Percentiles rank a stretch among this genome's conserved stretches.
Conservation (phyloP, 2,329 filamentous ascomycete species). For the Sclerotinia borealis region DNA sequence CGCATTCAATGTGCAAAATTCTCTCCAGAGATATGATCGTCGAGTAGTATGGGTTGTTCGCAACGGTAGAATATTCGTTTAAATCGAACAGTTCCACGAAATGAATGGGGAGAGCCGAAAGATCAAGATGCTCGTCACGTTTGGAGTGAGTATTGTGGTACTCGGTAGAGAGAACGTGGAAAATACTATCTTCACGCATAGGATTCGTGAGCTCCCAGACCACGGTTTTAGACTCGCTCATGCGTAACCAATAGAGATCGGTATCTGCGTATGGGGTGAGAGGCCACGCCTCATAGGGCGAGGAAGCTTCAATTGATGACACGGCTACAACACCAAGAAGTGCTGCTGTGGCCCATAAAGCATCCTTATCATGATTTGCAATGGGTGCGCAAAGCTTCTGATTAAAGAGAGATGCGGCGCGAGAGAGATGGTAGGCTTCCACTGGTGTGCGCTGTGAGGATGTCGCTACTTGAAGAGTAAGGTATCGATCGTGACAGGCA, state of each 20-base stretch:
- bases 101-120: not conserved
- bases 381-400: constrained; percentile 37
- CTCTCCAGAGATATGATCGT: constrained; percentile 6
- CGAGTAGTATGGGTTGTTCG: constrained; percentile 17
- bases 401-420: constrained; percentile 43
- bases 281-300: constrained; percentile 49
- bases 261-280: constrained; percentile 37
- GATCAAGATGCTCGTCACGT: not conserved
- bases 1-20: constrained; percentile 19
- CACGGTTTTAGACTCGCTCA: constrained; percentile 49
- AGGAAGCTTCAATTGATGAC: constrained; percentile 38
- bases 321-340: constrained; percentile 43
- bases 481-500: constrained; percentile 46
- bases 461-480: constrained; percentile 27
- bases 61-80: not conserved
- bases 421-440: constrained; percentile 44
- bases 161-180: not conserved
- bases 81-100: constrained; percentile 20
- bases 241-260: constrained; percentile 53
- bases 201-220: constrained; percentile 39
- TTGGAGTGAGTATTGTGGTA: not conserved
- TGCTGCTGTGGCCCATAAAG: constrained; percentile 42
- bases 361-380: constrained; percentile 38
- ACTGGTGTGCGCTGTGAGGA: constrained; percentile 22
- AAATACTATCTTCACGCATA: not conserved